These are phyloP conservation scores for Neurospora sp. DNA, from an alignment of 495 filamentous ascomycete species.

Conservation along the genomic window DNA sequence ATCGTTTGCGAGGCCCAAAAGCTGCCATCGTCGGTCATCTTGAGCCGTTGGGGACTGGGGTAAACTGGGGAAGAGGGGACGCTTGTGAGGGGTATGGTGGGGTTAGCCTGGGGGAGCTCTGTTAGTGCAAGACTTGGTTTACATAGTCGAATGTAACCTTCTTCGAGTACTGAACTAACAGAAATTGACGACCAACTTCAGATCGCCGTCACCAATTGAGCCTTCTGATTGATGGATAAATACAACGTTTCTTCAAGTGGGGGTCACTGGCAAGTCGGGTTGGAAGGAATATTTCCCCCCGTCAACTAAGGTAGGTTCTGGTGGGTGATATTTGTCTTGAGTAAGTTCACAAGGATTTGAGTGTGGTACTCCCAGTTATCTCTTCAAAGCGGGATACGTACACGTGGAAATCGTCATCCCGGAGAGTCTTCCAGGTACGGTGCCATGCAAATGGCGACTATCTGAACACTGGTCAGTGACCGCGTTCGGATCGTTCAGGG, in stretches of 20 bases:
- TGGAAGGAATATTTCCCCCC: too few species aligned
- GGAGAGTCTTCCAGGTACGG: neutral
- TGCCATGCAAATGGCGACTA: neutral
- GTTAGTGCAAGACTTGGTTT: neutral
- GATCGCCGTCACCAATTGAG: neutral
- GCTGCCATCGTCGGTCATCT: neutral
- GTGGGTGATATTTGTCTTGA: too few species aligned
- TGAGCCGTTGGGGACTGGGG: neutral
- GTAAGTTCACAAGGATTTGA: too few species aligned
- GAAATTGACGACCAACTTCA: neutral
- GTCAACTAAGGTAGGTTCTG: too few species aligned
- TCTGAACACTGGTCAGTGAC: neutral
- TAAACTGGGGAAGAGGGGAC: neutral
- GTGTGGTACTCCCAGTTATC: too few species aligned
- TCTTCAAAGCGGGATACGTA: too few species aligned
- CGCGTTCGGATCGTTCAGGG: neutral
- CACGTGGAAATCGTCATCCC: neutral
- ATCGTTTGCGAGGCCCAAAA: neutral
- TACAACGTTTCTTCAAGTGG: neutral
- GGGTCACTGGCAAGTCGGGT: neutral
- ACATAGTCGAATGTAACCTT: too few species aligned
- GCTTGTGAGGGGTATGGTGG: conserved; percentile 5
- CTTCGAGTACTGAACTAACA: neutral
- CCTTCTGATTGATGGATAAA: conserved; percentile 31
- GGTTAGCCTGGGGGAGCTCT: neutral